Conservation (phyloP, 108 stramenopile species). For the Pseudonitzschia multiseries region DNA sequence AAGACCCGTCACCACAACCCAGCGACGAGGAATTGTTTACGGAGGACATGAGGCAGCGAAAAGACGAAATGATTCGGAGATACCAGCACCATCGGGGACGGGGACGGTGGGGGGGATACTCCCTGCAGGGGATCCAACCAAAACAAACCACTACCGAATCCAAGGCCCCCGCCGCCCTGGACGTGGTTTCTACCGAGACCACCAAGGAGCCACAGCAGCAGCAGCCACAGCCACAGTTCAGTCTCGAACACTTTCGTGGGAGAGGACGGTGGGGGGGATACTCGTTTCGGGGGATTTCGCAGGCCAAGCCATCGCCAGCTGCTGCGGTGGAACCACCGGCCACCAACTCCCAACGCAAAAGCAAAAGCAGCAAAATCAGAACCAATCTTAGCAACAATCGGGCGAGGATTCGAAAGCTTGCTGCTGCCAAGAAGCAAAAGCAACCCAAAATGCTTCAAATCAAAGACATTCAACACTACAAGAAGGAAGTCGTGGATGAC, state of each 20-base stretch:
- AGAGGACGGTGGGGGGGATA: constrained; percentile 11
- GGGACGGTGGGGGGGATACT: constrained; percentile 7
- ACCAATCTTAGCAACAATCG: neutral
- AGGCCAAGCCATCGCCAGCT: constrained; percentile 1
- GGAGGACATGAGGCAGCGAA: neutral
- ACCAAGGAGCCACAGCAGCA: neutral
- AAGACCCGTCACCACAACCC: neutral
- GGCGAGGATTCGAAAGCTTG: neutral
- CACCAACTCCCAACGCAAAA: neutral
- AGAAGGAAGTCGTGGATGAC: constrained; percentile 52
- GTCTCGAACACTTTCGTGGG: neutral
- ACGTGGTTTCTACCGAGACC: neutral
- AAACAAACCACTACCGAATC: neutral
- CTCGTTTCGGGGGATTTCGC: neutral
- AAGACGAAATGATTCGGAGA: neutral
- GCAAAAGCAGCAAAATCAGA: neutral
- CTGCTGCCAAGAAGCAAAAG: no score
- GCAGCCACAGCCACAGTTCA: neutral
- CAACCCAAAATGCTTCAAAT: constrained; percentile 18
- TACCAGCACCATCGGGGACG: neutral
- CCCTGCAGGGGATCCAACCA: neutral
- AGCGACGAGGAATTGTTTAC: neutral
- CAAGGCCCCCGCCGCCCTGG: neutral
- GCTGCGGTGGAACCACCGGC: neutral
- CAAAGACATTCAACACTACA: constrained; percentile 54